phyloP scores from a whole-genome alignment of 371 early-diverging fungal species.

The Apophysomyces elegans region DNA sequence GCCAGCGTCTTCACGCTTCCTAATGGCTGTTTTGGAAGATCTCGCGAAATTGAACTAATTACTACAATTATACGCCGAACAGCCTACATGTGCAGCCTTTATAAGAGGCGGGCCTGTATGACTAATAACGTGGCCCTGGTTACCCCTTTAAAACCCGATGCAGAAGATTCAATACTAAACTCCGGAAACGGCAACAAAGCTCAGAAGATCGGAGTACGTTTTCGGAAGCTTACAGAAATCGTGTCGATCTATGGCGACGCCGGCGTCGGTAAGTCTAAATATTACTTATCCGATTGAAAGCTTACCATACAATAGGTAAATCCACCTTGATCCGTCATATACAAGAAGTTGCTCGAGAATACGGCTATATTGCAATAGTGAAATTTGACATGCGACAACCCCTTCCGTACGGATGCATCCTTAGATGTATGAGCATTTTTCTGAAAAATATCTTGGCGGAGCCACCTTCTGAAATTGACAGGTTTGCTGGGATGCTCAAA shows the following conservation, averaged over 20 bases:
- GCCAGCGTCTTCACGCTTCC: constrained; percentile 62
- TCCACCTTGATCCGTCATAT: constrained; percentile 44
- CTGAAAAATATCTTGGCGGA: constrained; percentile 46
- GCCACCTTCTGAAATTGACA: constrained; percentile 32
- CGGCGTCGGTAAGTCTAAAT: constrained; percentile 32
- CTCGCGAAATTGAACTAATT: constrained; percentile 37
- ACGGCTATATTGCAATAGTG: constrained; percentile 50
- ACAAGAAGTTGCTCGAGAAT: constrained; percentile 44
- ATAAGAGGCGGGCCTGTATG: constrained; percentile 17
- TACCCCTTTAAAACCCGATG: constrained; percentile 15
- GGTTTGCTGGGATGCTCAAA: constrained; percentile 41
- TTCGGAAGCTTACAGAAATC: constrained; percentile 40
- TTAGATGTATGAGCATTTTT: constrained; percentile 46
- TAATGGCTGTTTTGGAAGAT: constrained; percentile 54
- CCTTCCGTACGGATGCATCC: constrained; percentile 49
- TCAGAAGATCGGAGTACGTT: constrained; percentile 14
- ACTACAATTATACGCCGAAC: constrained; percentile 41
- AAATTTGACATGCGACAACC: constrained; percentile 51
- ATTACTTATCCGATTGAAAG: too few species aligned
- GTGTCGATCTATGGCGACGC: constrained; percentile 48
- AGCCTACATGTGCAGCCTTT: constrained; percentile 36
- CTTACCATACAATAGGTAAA: constrained; percentile 31
- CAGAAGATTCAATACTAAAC: constrained; percentile 10
- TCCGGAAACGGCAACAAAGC: constrained; percentile 16
- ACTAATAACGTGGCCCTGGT: constrained; percentile 18